Conservation (phyloP, 2,329 filamentous ascomycete genomes). For the Fusarium torulosum region DNA sequence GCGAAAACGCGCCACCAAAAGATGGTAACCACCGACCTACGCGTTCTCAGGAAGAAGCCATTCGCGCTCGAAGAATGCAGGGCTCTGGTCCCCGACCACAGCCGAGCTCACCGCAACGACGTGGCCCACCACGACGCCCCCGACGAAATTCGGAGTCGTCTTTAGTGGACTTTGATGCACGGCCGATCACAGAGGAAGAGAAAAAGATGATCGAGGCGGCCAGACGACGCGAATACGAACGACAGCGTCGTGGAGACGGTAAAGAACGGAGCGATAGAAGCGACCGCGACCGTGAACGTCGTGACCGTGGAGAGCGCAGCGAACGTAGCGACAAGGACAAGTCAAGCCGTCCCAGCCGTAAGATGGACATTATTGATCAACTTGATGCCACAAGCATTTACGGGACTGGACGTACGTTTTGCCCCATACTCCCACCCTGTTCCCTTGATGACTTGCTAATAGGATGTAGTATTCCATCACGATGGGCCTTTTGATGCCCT, state of each 20-base stretch:
- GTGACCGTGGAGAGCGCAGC: constrained; percentile 48
- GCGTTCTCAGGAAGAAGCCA: constrained; percentile 75
- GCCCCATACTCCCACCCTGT: neutral
- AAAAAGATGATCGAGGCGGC: constrained; percentile 54
- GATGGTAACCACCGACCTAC: constrained; percentile 67
- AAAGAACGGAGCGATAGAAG: constrained; percentile 41
- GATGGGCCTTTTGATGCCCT: constrained; percentile 97
- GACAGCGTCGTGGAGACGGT: constrained; percentile 41
- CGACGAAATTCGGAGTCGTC: constrained; percentile 87
- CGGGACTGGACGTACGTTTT: constrained; percentile 83
- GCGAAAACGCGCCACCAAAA: constrained; percentile 63
- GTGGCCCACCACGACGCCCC: constrained; percentile 56
- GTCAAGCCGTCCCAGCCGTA: constrained; percentile 61
- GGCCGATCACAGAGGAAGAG: constrained; percentile 69
- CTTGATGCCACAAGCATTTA: constrained; percentile 97
- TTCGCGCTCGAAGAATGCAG: constrained; percentile 61
- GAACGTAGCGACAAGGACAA: constrained; percentile 61
- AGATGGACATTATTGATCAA: constrained; percentile 93
- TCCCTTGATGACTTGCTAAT: constrained; percentile 12
- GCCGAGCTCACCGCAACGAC: constrained; percentile 53
- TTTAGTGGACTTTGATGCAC: constrained; percentile 69
- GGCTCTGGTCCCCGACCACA: constrained; percentile 53
- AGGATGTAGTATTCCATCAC: constrained; percentile 89
- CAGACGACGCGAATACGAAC: constrained; percentile 49
- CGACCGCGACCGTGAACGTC: constrained; percentile 55